Base-by-base conservation (phyloP, 371 early-diverging fungal genomes). In the Phascolomyces articulosus region DNA sequence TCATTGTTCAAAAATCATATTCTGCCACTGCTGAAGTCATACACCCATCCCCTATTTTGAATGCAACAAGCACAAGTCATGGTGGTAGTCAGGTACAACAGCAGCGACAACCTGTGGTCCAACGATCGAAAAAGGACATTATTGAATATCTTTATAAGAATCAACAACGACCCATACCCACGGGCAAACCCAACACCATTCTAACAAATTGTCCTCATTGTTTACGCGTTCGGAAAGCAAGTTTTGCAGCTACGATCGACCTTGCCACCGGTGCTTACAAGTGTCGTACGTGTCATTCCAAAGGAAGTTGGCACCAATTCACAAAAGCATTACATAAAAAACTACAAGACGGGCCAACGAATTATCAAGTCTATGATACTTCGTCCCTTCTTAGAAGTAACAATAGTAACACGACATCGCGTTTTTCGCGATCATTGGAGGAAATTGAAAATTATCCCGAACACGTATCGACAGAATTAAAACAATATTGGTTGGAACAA, bases 131-230 rank as follows among this genome's bases (percentile, higher is more conserved):
- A 31, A 27, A 61, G 11, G 74, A 75, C 24, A 73, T 83, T 20
- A 72, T 81, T 41, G 59, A 73, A 16, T 74, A 74, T 55, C 69
- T 83, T 4, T 69, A 79, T 34, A 29, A 66, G 3, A 53, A 79
- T 31, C 60, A 78, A n/a, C 76, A 79, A 63, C 65, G 69, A 40
- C 79, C 81, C 38, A 62, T 73, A 24, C 76, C 78, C 10, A 70
- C 77, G 3, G 20, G 61, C 3, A 70, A 74, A 31, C 61, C 58
- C 18, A 65, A 74, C 15, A 57, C 61, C 0, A 56, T 79, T n/a
- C 27, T 70, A 18, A 74, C 81, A 2, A 71, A 73, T 23, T 83
- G 84, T 53, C 84, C 84, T 51, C 78, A 75, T n/a, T 83, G 84
- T 67, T 55, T 76, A n/a, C 62, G 64, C 13, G 53, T 69, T 15